These are phyloP conservation scores for Gypsophila paniculata DNA, from an alignment of 179 eudicot genomes.

Conservation along the genomic window DNA sequence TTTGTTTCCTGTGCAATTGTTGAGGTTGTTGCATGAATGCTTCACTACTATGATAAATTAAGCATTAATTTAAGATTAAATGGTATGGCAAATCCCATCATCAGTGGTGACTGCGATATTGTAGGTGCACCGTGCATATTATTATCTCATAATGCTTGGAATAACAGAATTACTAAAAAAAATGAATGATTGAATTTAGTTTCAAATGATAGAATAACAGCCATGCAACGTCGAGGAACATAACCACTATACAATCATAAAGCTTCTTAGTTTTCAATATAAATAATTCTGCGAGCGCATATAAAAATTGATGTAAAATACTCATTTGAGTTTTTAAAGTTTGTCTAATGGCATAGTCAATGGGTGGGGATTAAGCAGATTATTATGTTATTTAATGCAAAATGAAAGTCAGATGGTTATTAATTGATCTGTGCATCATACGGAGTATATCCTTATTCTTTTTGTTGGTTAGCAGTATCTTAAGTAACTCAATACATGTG, in stretches of 20 bases:
- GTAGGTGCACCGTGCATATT: slow-evolving; percentile 14
- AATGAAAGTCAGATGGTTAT: neutral
- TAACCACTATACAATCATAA: neutral
- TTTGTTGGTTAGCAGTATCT: slow-evolving; percentile 1
- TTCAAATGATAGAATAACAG: neutral
- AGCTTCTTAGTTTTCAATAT: neutral
- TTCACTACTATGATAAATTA: neutral
- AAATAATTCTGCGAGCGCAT: too few species aligned
- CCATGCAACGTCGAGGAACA: neutral
- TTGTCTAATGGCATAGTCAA: neutral
- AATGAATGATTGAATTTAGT: neutral
- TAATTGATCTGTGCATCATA: neutral
- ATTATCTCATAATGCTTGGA: neutral
- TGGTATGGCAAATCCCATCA: slow-evolving; percentile 11
- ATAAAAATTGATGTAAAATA: too few species aligned
- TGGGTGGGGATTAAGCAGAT: neutral
- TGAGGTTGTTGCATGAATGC: neutral
- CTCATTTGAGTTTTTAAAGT: neutral
- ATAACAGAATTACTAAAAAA: neutral
- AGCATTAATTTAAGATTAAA: neutral
- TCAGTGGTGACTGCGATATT: neutral
- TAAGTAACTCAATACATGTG: slow-evolving; percentile 7
- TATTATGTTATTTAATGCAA: neutral
- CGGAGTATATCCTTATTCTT: neutral
- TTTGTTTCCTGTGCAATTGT: neutral